Base-by-base conservation (phyloP, 495 filamentous ascomycete species). In the Cenococcum geophilum region DNA sequence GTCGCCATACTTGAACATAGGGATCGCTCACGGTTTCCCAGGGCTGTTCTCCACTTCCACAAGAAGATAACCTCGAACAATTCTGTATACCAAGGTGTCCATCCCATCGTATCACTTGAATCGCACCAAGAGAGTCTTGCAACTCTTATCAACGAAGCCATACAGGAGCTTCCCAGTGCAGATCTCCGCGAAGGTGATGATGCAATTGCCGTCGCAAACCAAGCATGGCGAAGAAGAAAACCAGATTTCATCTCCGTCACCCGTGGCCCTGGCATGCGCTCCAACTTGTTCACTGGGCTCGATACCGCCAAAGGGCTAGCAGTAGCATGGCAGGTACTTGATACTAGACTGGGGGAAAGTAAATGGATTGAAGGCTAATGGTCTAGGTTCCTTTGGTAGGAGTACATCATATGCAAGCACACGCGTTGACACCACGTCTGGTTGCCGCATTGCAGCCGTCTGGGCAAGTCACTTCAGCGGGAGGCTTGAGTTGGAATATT, bases 341-440 rank as follows among this genome's bases (percentile, higher is more conserved):
- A 45, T 16, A 51, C 53, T 32, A 32, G 27, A 32, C 27, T 32
- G 27, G 27, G 27, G 2, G 3, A 32, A 32, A 32, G 27, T 32
- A 32, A 32, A 32, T 2, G 27, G 27, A 32, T 32, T 32, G 27
- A 6, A 32, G 6, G 27, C 27, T 32, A 32, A 32, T 32, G 6
- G 27, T 32, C 27, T 6, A 32, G 27, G 27, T 32, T 32, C 27
- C 92, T 2, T 74, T 97, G 27, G 70, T 97, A 1, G 93, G 83
- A 0, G 89, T 97, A 0, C 85, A 98, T 68, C 93, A 98, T 72
- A 97, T 98, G 93, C 92, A 97, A 70, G 93, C 92, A 14, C 93
- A 98, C 72, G 83, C 92, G 2, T 72, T 98, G 51, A 97, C 93
- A 5, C 88, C 92, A 6, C 81, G 88, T 2, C 82, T 98, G n/a